Conservation (phyloP, 148 eudicot genomes). For the Dianthus caryophyllus region DNA sequence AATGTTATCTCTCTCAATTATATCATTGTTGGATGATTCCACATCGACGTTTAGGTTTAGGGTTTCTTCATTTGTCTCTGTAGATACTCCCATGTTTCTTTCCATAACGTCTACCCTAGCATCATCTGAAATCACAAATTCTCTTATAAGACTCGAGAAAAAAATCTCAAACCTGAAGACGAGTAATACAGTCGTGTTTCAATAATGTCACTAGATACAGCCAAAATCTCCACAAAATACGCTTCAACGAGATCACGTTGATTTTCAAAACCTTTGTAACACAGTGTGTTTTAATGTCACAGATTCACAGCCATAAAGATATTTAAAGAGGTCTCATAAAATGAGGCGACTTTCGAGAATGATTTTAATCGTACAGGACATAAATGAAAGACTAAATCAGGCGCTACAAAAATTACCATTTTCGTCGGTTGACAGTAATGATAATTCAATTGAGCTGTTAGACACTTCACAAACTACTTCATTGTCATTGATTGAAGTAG, state of each 20-base stretch:
- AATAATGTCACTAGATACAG: too few relatives aligned
- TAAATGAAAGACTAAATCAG: background rate
- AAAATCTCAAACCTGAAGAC: too few relatives aligned
- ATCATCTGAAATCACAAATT: conserved; percentile 36
- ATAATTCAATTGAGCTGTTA: conserved; percentile 21
- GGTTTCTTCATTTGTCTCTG: conserved; percentile 19
- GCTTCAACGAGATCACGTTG: too few relatives aligned
- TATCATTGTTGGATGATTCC: conserved; percentile 34
- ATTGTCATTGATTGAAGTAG: conserved; percentile 13
- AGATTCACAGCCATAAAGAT: too few relatives aligned
- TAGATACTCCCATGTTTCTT: conserved; percentile 10
- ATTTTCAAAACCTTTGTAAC: background rate
- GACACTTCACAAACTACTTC: conserved; percentile 28
- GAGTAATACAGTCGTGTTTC: too few relatives aligned
- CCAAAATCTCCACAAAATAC: too few relatives aligned
- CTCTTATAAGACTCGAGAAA: background rate
- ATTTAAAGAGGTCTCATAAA: background rate
- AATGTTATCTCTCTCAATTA: conserved; percentile 53
- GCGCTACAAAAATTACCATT: background rate
- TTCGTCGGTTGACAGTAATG: background rate
- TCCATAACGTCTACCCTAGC: conserved; percentile 32
- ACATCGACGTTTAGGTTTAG: conserved; percentile 13
- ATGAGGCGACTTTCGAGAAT: background rate
- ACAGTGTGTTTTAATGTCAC: too few relatives aligned
- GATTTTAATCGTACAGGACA: conserved; percentile 14